Conservation (phyloP, 2,329 filamentous ascomycete species). For the Thelonectria rubi region DNA sequence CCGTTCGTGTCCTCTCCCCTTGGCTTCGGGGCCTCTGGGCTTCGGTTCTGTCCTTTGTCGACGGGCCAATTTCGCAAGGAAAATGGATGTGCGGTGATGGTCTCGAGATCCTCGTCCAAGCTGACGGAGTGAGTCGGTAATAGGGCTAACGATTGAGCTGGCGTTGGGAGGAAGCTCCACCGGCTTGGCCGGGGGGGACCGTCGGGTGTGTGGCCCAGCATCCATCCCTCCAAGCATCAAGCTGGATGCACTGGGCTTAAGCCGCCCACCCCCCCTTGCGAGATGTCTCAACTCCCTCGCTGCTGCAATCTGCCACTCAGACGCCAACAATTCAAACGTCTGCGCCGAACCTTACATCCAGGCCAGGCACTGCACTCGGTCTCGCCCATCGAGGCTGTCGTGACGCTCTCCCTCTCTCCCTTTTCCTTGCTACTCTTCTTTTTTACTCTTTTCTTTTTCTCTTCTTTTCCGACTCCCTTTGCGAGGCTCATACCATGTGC, state of each 20-base stretch:
- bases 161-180: constrained; percentile 39
- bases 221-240: constrained; percentile 15
- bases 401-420: neutral
- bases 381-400: neutral
- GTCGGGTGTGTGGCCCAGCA: constrained; percentile 37
- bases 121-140: constrained; percentile 40
- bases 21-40: constrained; percentile 13
- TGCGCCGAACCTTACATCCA: constrained; percentile 3
- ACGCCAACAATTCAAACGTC: constrained; percentile 12
- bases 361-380: neutral
- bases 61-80: constrained; percentile 32
- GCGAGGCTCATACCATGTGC: neutral
- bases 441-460: neutral
- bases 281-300: constrained; percentile 41
- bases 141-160: constrained; percentile 44
- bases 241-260: constrained; percentile 36
- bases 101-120: constrained; percentile 38
- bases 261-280: constrained; percentile 29
- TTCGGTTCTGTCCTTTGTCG: constrained; percentile 20
- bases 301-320: constrained; percentile 35
- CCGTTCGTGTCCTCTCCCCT: constrained; percentile 19
- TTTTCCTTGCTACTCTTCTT: too few relatives aligned
- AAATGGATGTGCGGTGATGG: constrained; percentile 36
- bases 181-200: constrained; percentile 36
- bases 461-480: neutral